Base-by-base conservation (phyloP, 2,329 filamentous ascomycete species). In the Truncatella angustata region DNA sequence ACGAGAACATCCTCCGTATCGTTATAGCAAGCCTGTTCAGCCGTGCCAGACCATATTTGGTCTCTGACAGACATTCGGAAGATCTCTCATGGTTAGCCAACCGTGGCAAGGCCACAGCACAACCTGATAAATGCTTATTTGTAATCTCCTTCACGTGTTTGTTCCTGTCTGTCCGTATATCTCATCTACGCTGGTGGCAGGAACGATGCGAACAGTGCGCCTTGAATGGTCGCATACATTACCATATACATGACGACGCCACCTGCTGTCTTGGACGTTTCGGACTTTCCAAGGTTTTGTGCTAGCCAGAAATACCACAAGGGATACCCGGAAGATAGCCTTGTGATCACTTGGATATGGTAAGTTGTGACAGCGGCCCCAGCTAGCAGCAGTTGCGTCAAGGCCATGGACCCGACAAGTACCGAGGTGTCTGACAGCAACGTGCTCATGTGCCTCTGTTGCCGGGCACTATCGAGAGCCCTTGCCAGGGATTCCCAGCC, bases 281-380 rank as follows among this genome's bases (percentile, higher is more conserved):
- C 64, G 9, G 62, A 59, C 21, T 71, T 65, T 42, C 67, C 59
- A 5, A 82, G 60, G 30, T 66, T 69, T 4, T 70, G 72, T 1
- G 88, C 89, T 35, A 96, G 67, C 77, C 87, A 90, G 77, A 88
- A 86, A 66, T 96, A 94, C 91, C 91, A 97, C 16, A 94, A 71
- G 1, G 91, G 89, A 68, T 93, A 96, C 0, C 86, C 93, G 0
- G 92, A 96, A 1, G 90, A 87, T 14, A 99, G 79, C 21, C 94
- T 84, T 40, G 88, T 96, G 62, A 97, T 87, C 60, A 99, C 95
- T 70, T 99, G 94, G 23, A 97, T 88, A 66, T 99, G 94, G 65
- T 95, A 96, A 56, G 76, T 90, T 11, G 86, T 90, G 18, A 92
- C 70, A 18, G 91, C 89, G 54, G 93, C 69, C 2, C 82, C 55